These are phyloP conservation scores for Nannochloropsis oceanica DNA, from an alignment of 108 stramenopile species.

Conservation along the genomic window DNA sequence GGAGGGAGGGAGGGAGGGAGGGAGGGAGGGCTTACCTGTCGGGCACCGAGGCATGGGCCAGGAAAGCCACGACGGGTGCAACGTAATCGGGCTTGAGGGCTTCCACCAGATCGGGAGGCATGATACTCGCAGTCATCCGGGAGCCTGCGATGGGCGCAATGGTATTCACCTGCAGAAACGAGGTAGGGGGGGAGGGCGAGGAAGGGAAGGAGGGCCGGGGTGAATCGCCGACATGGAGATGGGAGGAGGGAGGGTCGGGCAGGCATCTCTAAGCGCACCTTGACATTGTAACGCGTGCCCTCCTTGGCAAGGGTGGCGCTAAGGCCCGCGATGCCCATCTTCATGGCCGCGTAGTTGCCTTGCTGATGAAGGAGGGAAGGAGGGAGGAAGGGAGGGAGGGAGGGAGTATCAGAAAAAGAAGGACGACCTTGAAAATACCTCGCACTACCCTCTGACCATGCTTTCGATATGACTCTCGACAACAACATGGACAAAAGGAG, in stretches of 20 bases:
- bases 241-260: neutral
- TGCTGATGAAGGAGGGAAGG: neutral
- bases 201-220: neutral
- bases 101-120: constrained; percentile 22
- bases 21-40: neutral
- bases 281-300: constrained; percentile 4
- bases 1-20: neutral
- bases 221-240: neutral
- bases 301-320: constrained; percentile 22
- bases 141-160: constrained; percentile 27
- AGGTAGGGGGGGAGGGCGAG: neutral
- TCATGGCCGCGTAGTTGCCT: neutral
- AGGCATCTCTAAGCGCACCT: neutral
- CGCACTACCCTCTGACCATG: too few species aligned
- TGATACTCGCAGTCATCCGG: constrained; percentile 27
- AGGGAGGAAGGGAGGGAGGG: neutral
- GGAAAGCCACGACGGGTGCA: constrained; percentile 30
- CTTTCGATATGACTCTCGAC: too few species aligned
- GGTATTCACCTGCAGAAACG: constrained; percentile 14
- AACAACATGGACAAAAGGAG: too few species aligned
- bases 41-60: constrained; percentile 7
- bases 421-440: too few species aligned
- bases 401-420: too few species aligned
- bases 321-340: constrained; percentile 27
- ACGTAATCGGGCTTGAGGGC: constrained; percentile 24